Percentiles rank a stretch among this genome's conserved stretches.
Evolutionary conservation across 805 yeast species (phyloP).

Genomic region (Yarrowia bubula): DNA sequence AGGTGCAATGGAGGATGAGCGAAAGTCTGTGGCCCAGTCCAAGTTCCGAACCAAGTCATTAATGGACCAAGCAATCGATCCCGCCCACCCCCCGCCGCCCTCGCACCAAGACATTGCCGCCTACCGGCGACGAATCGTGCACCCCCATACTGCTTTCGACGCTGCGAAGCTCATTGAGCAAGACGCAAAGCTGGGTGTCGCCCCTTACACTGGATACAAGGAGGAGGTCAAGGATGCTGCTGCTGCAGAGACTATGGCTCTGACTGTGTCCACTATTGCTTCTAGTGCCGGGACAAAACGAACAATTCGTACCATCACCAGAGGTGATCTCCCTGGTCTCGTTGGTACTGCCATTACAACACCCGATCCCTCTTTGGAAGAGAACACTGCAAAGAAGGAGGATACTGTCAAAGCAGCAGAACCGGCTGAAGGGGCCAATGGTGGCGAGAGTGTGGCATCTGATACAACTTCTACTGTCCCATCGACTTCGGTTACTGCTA

Average conservation of each 20-base stretch:
- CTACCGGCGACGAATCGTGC: slow-evolving; percentile 58
- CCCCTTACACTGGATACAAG: slow-evolving; percentile 20
- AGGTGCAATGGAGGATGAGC: slow-evolving; percentile 22
- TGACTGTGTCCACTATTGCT: slow-evolving; percentile 13
- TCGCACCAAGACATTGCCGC: slow-evolving; percentile 54
- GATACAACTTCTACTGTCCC: not conserved
- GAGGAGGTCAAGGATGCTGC: slow-evolving; percentile 25
- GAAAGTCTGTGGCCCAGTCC: slow-evolving; percentile 29
- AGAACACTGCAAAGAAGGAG: not conserved
- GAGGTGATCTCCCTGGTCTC: slow-evolving; percentile 62
- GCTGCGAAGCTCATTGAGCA: slow-evolving; percentile 32
- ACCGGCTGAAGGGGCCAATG: not conserved
- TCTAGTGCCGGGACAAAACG: slow-evolving; percentile 46
- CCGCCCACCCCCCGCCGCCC: slow-evolving; percentile 33
- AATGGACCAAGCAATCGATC: slow-evolving; percentile 20
- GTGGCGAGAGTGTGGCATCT: not conserved
- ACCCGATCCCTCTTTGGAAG: slow-evolving; percentile 26
- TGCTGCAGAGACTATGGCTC: slow-evolving; percentile 8
- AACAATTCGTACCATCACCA: slow-evolving; percentile 65
- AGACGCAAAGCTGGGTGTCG: slow-evolving; percentile 22
- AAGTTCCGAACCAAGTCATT: slow-evolving; percentile 30
- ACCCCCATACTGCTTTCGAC: slow-evolving; percentile 51
- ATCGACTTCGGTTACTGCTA: slow-evolving; percentile 1
- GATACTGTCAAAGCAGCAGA: not conserved
- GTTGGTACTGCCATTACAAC: slow-evolving; percentile 28